These are phyloP conservation scores for Eutypa lata DNA, from an alignment of 2,329 filamentous ascomycete species.

Conservation along the genomic window DNA sequence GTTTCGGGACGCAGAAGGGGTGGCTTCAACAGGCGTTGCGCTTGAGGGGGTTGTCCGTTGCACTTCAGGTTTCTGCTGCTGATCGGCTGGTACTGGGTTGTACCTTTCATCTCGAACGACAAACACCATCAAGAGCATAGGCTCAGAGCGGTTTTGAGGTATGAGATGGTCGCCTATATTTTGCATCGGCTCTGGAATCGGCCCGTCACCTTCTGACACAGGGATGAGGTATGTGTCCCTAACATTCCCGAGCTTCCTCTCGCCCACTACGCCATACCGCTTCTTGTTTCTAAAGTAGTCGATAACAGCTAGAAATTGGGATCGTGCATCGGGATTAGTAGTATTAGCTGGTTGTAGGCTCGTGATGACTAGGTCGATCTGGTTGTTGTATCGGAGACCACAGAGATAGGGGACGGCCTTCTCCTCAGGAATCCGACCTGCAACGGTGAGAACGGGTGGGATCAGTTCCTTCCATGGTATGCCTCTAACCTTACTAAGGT, in stretches of 20 bases:
- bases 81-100: conserved; percentile 29
- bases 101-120: conserved; percentile 67
- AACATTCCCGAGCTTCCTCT: conserved; percentile 70
- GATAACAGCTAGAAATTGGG: conserved; percentile 73
- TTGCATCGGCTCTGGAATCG: conserved; percentile 81
- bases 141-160: conserved; percentile 67
- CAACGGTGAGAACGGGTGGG: conserved; percentile 66
- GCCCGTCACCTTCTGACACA: conserved; percentile 66
- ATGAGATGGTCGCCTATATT: conserved; percentile 84
- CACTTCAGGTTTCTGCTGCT: conserved; percentile 13
- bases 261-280: conserved; percentile 83
- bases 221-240: conserved; percentile 91
- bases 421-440: conserved; percentile 76
- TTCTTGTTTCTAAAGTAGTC: conserved; percentile 81
- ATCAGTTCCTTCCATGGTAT: conserved; percentile 72
- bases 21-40: conserved; percentile 21
- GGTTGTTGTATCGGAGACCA: conserved; percentile 75
- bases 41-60: conserved; percentile 21
- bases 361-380: conserved; percentile 81
- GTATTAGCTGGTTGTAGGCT: conserved; percentile 57
- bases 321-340: conserved; percentile 56
- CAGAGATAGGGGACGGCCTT: conserved; percentile 90
- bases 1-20: conserved; percentile 36
- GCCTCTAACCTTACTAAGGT: conserved; percentile 56
- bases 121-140: conserved; percentile 79